A percentile compares a stretch with the other conserved stretches of the same genome.
These are phyloP conservation scores for Heritiera littoralis DNA, from an alignment of 345 rosid species.

Conservation along the genomic window DNA sequence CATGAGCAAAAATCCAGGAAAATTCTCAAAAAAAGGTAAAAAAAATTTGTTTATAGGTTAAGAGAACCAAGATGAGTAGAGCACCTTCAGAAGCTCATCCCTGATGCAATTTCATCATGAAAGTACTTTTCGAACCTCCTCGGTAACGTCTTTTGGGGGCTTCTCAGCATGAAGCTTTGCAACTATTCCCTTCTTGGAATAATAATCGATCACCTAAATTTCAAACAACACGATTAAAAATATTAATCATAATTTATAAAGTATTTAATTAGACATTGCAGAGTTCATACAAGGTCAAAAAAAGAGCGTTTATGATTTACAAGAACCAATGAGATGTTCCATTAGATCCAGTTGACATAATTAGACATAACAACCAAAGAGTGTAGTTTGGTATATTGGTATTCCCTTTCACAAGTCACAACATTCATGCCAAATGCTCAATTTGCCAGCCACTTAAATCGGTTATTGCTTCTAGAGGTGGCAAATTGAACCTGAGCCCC, in stretches of 20 bases:
- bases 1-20: background rate
- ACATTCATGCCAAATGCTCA: background rate
- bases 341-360: background rate
- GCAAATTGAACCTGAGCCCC: background rate
- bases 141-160: slow-evolving; percentile 68
- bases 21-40: background rate
- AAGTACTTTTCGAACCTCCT: slow-evolving; percentile 74
- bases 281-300: background rate
- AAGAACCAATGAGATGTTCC: background rate
- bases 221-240: background rate
- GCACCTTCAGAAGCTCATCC: background rate
- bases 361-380: background rate
- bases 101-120: slow-evolving; percentile 31
- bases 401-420: background rate
- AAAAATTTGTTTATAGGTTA: slow-evolving; percentile 7
- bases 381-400: background rate
- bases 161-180: slow-evolving; percentile 84
- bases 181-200: slow-evolving; percentile 63
- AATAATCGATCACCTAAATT: slow-evolving; percentile 79
- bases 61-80: background rate
- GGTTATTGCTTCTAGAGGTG: background rate
- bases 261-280: background rate
- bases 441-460: background rate
- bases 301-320: background rate
- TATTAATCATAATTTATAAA: background rate